Percentiles rank a stretch among this genome's conserved stretches.
Evolutionary conservation across 768 basidiomycete species (phyloP).

Genomic region (Mycena galopus): DNA sequence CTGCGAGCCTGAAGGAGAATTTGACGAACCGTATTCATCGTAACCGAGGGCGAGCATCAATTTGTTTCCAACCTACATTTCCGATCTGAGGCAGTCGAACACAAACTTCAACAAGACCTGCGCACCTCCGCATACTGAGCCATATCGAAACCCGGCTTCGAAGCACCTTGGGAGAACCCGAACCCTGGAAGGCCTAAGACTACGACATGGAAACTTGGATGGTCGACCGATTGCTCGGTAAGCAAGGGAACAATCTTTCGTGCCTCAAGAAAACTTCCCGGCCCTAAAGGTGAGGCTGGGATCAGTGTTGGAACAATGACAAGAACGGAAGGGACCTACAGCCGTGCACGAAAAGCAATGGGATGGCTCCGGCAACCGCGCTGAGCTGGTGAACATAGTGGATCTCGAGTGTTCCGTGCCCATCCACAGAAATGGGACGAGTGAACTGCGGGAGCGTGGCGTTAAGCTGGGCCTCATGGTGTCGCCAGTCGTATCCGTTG

Average conservation of each 20-base stretch:
- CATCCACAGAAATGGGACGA: slow-evolving; percentile 20
- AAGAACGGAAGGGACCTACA: background rate
- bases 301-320: too few species aligned
- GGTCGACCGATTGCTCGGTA: slow-evolving; percentile 51
- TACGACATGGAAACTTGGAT: slow-evolving; percentile 75
- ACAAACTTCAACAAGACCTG: background rate
- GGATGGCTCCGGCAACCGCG: slow-evolving; percentile 5
- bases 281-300: slow-evolving; percentile 57
- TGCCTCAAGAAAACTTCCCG: slow-evolving; percentile 70
- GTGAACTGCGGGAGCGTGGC: slow-evolving; percentile 23
- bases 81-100: background rate
- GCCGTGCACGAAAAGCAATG: slow-evolving; percentile 26
- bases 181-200: slow-evolving; percentile 70
- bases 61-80: slow-evolving; percentile 57
- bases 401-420: slow-evolving; percentile 23
- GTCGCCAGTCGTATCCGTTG: slow-evolving; percentile 25
- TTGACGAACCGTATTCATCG: slow-evolving; percentile 57
- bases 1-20: slow-evolving; percentile 15
- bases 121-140: slow-evolving; percentile 67
- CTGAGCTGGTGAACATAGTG: slow-evolving; percentile 27
- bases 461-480: slow-evolving; percentile 26
- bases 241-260: slow-evolving; percentile 70
- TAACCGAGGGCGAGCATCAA: slow-evolving; percentile 65
- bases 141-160: slow-evolving; percentile 60
- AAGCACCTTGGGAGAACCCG: slow-evolving; percentile 71